These are phyloP conservation scores for Carex parvula DNA, from an alignment of 176 grass and related monocot genomes.

Conservation along the genomic window DNA sequence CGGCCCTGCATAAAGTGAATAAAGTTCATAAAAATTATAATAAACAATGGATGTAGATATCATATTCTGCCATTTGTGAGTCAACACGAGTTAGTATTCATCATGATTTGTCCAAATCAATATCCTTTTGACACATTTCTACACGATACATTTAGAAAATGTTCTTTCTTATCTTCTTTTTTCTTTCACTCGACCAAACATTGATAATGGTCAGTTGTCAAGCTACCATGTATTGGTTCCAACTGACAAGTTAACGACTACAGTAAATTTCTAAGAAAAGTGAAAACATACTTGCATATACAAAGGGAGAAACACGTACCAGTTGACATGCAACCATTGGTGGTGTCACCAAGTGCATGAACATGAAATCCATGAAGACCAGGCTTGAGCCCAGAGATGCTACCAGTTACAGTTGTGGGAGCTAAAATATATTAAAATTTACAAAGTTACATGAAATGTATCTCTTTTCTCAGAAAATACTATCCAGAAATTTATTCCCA, in stretches of 20 bases:
- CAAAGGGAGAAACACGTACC: constrained; percentile 33
- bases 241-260: neutral
- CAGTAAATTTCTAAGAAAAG: neutral
- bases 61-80: neutral
- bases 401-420: constrained; percentile 68
- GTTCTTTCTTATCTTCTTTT: neutral
- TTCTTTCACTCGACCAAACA: neutral
- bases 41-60: neutral
- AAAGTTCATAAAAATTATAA: neutral
- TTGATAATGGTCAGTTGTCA: neutral
- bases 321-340: constrained; percentile 95
- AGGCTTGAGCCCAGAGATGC: constrained; percentile 65
- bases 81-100: neutral
- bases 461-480: neutral
- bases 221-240: neutral
- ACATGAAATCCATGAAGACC: constrained; percentile 91
- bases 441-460: neutral
- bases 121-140: neutral
- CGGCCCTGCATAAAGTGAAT: constrained; percentile 37
- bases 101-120: neutral
- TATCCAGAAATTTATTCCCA: neutral
- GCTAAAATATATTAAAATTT: constrained; percentile 28
- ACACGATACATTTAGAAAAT: neutral
- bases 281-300: neutral
- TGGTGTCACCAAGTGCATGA: constrained; percentile 83